Percentiles rank a stretch among this genome's conserved stretches.
Evolutionary conservation across 768 basidiomycete species (phyloP).

Genomic region (Tylopilus plumbeoviolaceoides): DNA sequence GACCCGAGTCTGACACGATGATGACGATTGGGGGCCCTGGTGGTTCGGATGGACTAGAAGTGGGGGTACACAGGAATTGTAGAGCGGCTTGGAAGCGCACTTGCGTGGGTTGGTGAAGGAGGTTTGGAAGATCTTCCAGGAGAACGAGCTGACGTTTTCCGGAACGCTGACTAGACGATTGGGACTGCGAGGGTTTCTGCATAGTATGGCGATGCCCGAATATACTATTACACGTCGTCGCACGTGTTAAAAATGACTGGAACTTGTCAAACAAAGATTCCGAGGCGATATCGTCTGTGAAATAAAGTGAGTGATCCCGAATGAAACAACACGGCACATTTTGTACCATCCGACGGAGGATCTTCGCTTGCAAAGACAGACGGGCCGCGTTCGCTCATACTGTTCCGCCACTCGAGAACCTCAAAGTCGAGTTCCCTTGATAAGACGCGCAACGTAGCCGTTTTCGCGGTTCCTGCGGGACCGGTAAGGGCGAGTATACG

Average conservation of each 20-base stretch:
- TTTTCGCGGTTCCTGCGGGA: constrained; percentile 89
- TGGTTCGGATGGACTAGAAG: constrained; percentile 17
- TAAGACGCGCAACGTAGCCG: constrained; percentile 75
- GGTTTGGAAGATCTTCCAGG: constrained; percentile 88
- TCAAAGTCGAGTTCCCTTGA: constrained; percentile 72
- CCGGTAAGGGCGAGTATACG: constrained; percentile 83
- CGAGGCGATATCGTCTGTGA: constrained; percentile 12
- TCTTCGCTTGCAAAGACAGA: constrained; percentile 19
- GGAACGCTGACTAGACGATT: not conserved
- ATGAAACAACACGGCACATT: not conserved
- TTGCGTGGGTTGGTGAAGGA: constrained; percentile 68
- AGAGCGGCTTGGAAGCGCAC: constrained; percentile 70
- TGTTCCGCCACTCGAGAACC: constrained; percentile 82
- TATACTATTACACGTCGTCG: constrained; percentile 54
- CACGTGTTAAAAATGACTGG: constrained; percentile 68
- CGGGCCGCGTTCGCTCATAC: constrained; percentile 47
- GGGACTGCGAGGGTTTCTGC: constrained; percentile 6
- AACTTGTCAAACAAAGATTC: constrained; percentile 59
- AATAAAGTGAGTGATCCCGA: not conserved
- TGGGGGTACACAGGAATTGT: constrained; percentile 43
- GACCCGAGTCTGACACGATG: constrained; percentile 78
- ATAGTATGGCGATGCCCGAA: constrained; percentile 29
- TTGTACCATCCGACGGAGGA: constrained; percentile 6
- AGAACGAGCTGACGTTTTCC: constrained; percentile 61
- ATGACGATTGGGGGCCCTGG: constrained; percentile 65